phyloP scores from a whole-genome alignment of 805 yeast genomes.

The Kregervanrija delftensis region DNA sequence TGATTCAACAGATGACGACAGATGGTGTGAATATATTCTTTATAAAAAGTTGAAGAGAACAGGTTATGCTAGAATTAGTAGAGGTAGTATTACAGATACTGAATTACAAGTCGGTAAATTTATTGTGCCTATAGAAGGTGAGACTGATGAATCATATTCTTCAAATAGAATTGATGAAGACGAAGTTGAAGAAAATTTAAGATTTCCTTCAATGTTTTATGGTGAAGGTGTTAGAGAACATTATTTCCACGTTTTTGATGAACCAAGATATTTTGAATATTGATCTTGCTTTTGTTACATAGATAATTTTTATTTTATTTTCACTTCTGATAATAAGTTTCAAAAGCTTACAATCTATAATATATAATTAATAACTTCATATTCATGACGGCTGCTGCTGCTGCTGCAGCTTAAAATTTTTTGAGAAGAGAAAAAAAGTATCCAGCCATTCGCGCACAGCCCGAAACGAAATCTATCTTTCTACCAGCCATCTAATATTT shows the following conservation, averaged over 20 bases:
- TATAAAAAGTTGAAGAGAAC: conserved; percentile 80
- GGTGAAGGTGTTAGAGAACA: conserved; percentile 96
- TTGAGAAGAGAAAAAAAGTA: too few species aligned
- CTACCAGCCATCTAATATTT: too few species aligned
- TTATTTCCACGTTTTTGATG: conserved; percentile 88
- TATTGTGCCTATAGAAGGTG: conserved; percentile 37
- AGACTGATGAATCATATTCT: conserved; percentile 20
- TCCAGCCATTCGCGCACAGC: too few species aligned
- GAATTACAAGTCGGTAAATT: conserved; percentile 95
- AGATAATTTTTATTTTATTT: not conserved
- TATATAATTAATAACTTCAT: too few species aligned
- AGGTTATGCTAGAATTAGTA: conserved; percentile 89
- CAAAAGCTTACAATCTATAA: too few species aligned
- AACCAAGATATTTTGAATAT: conserved; percentile 69
- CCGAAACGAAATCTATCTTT: too few species aligned
- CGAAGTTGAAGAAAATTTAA: conserved; percentile 50
- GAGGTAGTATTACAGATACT: conserved; percentile 94
- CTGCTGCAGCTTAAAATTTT: too few species aligned
- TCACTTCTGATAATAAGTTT: too few species aligned
- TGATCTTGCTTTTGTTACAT: not conserved
- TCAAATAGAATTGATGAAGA: conserved; percentile 46
- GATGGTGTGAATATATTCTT: conserved; percentile 97
- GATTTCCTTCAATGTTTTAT: conserved; percentile 72
- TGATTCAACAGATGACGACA: conserved; percentile 88
- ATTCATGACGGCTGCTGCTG: too few species aligned